Evolutionary conservation across 2,329 filamentous ascomycete genomes (phyloP).

Genomic region (Penicillium concentricum): DNA sequence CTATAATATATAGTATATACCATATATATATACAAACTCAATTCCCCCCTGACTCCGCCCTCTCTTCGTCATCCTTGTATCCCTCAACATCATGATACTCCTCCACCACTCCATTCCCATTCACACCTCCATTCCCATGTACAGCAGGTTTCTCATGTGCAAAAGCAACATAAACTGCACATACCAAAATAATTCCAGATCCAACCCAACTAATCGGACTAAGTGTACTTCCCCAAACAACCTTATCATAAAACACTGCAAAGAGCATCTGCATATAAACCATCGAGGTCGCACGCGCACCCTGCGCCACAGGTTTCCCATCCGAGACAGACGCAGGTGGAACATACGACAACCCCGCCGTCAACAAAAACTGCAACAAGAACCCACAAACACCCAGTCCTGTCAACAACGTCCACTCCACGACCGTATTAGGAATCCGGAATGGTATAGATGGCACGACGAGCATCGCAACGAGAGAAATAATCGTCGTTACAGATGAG

Average conservation of each 20-base stretch:
- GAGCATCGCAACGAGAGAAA: slow-evolving; percentile 62
- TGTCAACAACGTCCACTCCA: slow-evolving; percentile 66
- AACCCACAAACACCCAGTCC: slow-evolving; percentile 74
- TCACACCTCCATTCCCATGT: not conserved
- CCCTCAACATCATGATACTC: slow-evolving; percentile 6
- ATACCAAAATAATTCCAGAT: slow-evolving; percentile 63
- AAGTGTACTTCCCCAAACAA: slow-evolving; percentile 62
- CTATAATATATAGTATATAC: not conserved
- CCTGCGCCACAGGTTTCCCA: slow-evolving; percentile 14
- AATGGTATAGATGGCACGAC: slow-evolving; percentile 57
- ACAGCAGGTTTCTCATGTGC: slow-evolving; percentile 23
- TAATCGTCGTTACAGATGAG: slow-evolving; percentile 65
- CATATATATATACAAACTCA: slow-evolving; percentile 4
- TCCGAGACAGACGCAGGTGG: slow-evolving; percentile 47
- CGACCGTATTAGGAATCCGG: slow-evolving; percentile 52
- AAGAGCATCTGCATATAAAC: slow-evolving; percentile 70
- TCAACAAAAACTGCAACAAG: slow-evolving; percentile 81
- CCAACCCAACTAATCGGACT: slow-evolving; percentile 59
- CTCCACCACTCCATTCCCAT: too few relatives aligned
- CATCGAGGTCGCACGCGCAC: slow-evolving; percentile 62
- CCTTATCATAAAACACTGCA: slow-evolving; percentile 62
- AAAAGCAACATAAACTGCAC: slow-evolving; percentile 64
- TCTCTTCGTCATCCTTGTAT: slow-evolving; percentile 8
- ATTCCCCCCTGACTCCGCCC: not conserved
- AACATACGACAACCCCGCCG: slow-evolving; percentile 71